Base-by-base conservation (phyloP, 768 basidiomycete species). In the Paxillus rubicundulus region DNA sequence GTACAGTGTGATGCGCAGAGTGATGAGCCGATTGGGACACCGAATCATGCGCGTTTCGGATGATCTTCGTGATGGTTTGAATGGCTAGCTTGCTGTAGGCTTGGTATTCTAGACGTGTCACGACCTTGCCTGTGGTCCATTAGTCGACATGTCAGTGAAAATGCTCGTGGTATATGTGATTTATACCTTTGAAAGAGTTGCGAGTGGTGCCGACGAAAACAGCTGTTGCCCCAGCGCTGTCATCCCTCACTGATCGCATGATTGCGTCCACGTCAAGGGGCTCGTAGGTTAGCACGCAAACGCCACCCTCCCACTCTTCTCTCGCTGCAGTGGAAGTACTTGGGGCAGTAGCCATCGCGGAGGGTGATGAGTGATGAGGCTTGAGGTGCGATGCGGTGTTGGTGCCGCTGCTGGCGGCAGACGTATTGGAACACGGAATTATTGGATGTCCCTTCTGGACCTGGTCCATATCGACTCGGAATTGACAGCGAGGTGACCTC, bases 121-220 rank as follows among this genome's bases (percentile, higher is more conserved):
- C 90, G 13, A 70, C 68, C 63, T 84, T 88, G 47, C 85, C 88
- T 90, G 66, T 33, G 39, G 42, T 17, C 32, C 40, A 37, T 56
- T 57, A 38, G 42, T 47, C 32, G 27, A 33, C n/a, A 17, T 52
- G 41, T 58, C 36, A 53, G 49, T 47, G 51, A 50, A 30, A 21
- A 39, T 54, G 49, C 43, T 17, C 38, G 20, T 24, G n/a, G 38
- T 44, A n/a, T 18, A n/a, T 46, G 10, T 28, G 13, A 20, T 46
- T 17, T 30, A 44, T 61, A 87, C 91, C 91, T 80, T 86, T 77
- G 73, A 93, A 93, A 0, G 85, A 85, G 66, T 92, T 86, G 51
- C 92, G 81, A 6, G 92, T 95, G 13, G 90, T 91, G 8, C 92
- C 92, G 48, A 92, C 81, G 72, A 95, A 93, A 3, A 84, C 73